Percentiles rank a stretch among this genome's conserved stretches.
phyloP scores from a whole-genome alignment of 1,284 basidiomycete species.

The Rhodotorula sp. region DNA sequence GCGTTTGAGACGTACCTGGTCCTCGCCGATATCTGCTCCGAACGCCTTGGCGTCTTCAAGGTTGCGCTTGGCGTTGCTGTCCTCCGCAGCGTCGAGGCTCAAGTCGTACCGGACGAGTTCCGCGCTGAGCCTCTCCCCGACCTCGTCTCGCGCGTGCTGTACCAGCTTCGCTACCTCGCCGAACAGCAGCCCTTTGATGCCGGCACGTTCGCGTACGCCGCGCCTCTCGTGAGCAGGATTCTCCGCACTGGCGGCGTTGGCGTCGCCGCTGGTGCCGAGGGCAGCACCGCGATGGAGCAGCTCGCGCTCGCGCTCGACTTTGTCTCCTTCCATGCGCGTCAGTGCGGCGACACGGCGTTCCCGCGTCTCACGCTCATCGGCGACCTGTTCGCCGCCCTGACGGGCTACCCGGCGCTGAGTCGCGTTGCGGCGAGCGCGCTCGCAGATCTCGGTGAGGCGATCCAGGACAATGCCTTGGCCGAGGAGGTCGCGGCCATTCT shows the following conservation, averaged over 20 bases:
- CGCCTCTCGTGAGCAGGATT: constrained; percentile 74
- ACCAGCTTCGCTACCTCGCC: constrained; percentile 78
- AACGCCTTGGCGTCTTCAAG: constrained; percentile 67
- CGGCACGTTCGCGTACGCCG: constrained; percentile 78
- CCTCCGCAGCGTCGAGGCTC: constrained; percentile 67
- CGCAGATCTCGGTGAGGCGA: constrained; percentile 78
- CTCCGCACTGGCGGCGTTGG: constrained; percentile 70
- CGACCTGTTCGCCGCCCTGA: constrained; percentile 73
- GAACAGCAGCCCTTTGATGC: constrained; percentile 82
- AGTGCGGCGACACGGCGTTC: constrained; percentile 66
- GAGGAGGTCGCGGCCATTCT: constrained; percentile 71
- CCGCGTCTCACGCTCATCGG: constrained; percentile 72
- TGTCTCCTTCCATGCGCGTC: constrained; percentile 78
- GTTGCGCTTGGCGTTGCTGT: constrained; percentile 78
- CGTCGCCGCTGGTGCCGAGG: constrained; percentile 64
- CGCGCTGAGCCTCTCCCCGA: constrained; percentile 70
- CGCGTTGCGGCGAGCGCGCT: constrained; percentile 85
- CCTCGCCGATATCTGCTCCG: constrained; percentile 57
- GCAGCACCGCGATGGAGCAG: constrained; percentile 72
- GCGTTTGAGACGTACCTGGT: constrained; percentile 73
- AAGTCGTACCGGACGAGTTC: constrained; percentile 70
- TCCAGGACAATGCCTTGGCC: constrained; percentile 65
- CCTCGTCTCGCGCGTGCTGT: constrained; percentile 80
- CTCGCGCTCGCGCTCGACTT: constrained; percentile 80
- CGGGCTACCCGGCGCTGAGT: constrained; percentile 74